Conservation (phyloP, 495 filamentous ascomycete genomes). For the Penicillium egyptiacum region DNA sequence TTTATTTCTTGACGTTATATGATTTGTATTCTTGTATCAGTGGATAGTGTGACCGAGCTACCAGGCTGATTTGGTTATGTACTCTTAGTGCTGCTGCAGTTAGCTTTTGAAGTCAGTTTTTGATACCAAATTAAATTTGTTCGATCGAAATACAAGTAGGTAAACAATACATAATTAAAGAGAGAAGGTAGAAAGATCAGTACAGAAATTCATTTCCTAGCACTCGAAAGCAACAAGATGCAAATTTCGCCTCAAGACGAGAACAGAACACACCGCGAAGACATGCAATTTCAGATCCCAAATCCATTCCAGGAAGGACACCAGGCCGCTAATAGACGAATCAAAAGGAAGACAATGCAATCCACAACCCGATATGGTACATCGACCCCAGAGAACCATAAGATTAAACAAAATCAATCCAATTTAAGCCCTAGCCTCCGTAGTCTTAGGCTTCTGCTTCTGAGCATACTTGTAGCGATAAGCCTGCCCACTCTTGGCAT, state of each 20-base stretch:
- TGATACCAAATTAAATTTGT: neutral
- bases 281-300: neutral
- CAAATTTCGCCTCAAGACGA: neutral
- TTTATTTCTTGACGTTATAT: neutral
- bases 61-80: neutral
- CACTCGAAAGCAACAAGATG: neutral
- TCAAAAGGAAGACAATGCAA: conserved; percentile 1
- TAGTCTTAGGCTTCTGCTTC: conserved; percentile 22
- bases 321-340: conserved; percentile 1
- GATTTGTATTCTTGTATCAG: conserved; percentile 2
- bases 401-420: neutral
- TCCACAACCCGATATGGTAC: conserved; percentile 1
- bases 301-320: conserved; percentile 2
- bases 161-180: neutral
- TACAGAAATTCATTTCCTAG: neutral
- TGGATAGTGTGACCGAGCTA: neutral
- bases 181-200: neutral
- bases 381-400: neutral
- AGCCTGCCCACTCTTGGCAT: conserved; percentile 37
- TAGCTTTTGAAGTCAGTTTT: too few species aligned
- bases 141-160: neutral
- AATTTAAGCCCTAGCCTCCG: conserved; percentile 20
- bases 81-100: too few species aligned
- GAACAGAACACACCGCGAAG: neutral
- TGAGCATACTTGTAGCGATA: conserved; percentile 49